These are phyloP conservation scores for Hamamelis virginiana DNA, from an alignment of 164 flowering plant genomes.

Conservation along the genomic window DNA sequence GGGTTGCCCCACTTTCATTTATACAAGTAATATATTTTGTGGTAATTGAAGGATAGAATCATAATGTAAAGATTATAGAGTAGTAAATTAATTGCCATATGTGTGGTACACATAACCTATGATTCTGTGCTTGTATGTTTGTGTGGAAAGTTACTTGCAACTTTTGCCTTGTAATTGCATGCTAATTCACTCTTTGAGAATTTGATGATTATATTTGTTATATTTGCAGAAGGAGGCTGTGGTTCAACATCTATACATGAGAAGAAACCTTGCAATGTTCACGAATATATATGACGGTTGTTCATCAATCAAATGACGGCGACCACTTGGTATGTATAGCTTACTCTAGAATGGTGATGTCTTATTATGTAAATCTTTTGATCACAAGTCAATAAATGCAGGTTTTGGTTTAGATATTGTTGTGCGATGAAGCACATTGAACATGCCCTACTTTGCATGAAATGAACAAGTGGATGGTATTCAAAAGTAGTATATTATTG, in stretches of 20 bases:
- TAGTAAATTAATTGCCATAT: no score
- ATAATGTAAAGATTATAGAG: no score
- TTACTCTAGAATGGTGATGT: background rate
- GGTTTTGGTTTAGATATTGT: no score
- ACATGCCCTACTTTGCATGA: no score
- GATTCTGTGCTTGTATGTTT: background rate
- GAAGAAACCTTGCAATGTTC: constrained; percentile 79
- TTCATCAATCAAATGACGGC: constrained; percentile 59
- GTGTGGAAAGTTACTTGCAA: background rate
- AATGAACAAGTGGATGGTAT: no score
- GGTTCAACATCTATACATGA: constrained; percentile 77
- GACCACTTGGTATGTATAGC: constrained; percentile 77
- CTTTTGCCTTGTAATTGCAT: background rate
- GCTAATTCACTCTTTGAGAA: background rate
- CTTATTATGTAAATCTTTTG: background rate
- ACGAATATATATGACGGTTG: constrained; percentile 87
- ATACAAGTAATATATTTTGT: background rate
- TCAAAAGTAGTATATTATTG: no score
- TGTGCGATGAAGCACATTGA: no score
- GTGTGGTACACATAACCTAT: no score
- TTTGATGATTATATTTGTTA: constrained; percentile 2
- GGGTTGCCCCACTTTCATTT: background rate
- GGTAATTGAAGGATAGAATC: no score
- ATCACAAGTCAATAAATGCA: no score
- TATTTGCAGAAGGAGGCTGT: constrained; percentile 60